phyloP scores from a whole-genome alignment of 139 green algal genomes.

The Micromonas pusilla region DNA sequence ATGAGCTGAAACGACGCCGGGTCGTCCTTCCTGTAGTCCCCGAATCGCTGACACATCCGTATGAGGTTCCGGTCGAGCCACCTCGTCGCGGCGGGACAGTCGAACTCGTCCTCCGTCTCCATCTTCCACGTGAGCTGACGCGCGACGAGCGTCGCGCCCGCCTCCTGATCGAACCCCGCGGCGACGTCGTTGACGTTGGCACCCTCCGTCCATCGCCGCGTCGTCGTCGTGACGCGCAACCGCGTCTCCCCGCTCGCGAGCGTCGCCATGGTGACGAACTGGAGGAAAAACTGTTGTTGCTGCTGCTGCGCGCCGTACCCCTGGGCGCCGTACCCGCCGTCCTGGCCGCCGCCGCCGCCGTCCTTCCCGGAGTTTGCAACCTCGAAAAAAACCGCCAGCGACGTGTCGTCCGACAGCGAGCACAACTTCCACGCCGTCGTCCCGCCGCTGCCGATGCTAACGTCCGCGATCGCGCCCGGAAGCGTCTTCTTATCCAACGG shows the following conservation, averaged over 20 bases:
- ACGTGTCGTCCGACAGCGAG: conserved; percentile 58
- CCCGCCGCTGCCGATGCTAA: conserved; percentile 40
- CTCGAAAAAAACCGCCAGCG: conserved; percentile 46
- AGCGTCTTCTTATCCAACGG: conserved; percentile 29
- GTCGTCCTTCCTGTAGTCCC: conserved; percentile 42
- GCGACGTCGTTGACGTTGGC: conserved; percentile 25
- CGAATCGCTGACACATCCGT: conserved; percentile 43
- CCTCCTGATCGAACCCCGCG: conserved; percentile 48
- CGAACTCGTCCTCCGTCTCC: conserved; percentile 44
- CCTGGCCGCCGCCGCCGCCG: conserved; percentile 21
- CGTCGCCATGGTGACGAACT: conserved; percentile 41
- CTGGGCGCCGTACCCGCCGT: conserved; percentile 23
- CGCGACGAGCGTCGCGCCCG: conserved; percentile 42
- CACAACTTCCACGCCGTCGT: conserved; percentile 51
- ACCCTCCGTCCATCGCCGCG: conserved; percentile 39
- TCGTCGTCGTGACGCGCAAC: conserved; percentile 46
- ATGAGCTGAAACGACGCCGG: conserved; percentile 45
- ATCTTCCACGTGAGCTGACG: conserved; percentile 36
- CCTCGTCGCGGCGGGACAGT: conserved; percentile 36
- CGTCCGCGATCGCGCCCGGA: conserved; percentile 33
- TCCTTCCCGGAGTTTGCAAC: conserved; percentile 32
- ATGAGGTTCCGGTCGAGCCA: conserved; percentile 59
- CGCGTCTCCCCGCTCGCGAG: conserved; percentile 36
- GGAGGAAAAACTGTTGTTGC: conserved; percentile 39
- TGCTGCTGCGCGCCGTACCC: conserved; percentile 25